Evolutionary conservation across 306 rosid species (phyloP).

Genomic region (Prunus mongolica): DNA sequence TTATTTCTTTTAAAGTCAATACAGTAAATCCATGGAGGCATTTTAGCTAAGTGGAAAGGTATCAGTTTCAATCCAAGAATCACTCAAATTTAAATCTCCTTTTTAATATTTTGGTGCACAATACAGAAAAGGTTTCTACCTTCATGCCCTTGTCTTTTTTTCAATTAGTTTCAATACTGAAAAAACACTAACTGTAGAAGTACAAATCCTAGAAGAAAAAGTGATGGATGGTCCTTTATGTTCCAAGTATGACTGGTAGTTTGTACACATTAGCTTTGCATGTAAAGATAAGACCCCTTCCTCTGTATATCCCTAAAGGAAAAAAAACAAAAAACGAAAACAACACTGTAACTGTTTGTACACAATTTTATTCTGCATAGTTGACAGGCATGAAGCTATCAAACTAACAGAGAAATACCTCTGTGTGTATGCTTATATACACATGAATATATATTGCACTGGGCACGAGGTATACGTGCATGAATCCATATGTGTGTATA

Average conservation of each 20-base stretch:
- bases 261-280: not conserved
- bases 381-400: not conserved
- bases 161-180: constrained; percentile 1
- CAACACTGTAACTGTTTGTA: not conserved
- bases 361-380: not conserved
- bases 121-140: not conserved
- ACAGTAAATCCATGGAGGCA: not conserved
- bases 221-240: not conserved
- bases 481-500: not conserved
- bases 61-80: not conserved
- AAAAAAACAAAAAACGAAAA: not conserved
- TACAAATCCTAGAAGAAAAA: not conserved
- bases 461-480: not conserved
- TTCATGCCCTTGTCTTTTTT: not conserved
- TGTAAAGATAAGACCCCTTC: not conserved
- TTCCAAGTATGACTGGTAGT: not conserved
- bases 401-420: not conserved
- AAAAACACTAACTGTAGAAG: not conserved
- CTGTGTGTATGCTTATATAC: not conserved
- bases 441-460: not conserved
- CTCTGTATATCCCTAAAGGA: not conserved
- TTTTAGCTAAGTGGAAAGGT: not conserved
- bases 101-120: not conserved
- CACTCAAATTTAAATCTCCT: not conserved
- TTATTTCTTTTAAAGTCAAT: not conserved